Evolutionary conservation across 2,329 filamentous ascomycete species (phyloP).

Genomic region (Apiospora hydei): DNA sequence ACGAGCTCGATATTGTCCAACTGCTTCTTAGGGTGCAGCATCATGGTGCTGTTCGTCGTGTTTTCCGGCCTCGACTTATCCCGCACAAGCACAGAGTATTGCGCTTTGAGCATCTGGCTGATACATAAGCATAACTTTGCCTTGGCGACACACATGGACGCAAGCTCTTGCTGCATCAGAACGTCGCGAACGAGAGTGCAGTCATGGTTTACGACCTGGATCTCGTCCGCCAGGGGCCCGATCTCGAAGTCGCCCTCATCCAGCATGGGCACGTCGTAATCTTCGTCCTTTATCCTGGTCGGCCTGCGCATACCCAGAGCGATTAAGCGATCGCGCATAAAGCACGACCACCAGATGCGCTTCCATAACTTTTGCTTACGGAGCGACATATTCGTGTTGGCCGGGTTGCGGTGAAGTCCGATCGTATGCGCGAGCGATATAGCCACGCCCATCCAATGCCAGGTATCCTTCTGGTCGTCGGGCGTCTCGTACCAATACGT

Average conservation of each 20-base stretch:
- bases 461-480: slow-evolving; percentile 96
- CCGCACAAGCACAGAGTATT: slow-evolving; percentile 90
- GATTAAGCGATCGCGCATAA: slow-evolving; percentile 92
- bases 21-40: slow-evolving; percentile 89
- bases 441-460: slow-evolving; percentile 98
- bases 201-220: slow-evolving; percentile 71
- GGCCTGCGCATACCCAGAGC: slow-evolving; percentile 93
- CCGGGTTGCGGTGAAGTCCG: slow-evolving; percentile 86
- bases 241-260: slow-evolving; percentile 86
- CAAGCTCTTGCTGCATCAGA: slow-evolving; percentile 78
- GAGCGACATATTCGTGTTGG: slow-evolving; percentile 75
- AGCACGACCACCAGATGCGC: slow-evolving; percentile 97
- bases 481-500: slow-evolving; percentile 98
- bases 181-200: slow-evolving; percentile 76
- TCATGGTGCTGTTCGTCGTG: slow-evolving; percentile 81
- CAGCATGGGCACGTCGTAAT: slow-evolving; percentile 93
- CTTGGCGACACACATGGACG: slow-evolving; percentile 90
- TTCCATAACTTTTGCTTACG: slow-evolving; percentile 87
- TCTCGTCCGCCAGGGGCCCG: slow-evolving; percentile 69
- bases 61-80: slow-evolving; percentile 80
- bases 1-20: slow-evolving; percentile 84
- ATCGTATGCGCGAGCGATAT: slow-evolving; percentile 94
- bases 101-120: slow-evolving; percentile 86
- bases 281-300: slow-evolving; percentile 89
- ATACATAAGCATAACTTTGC: slow-evolving; percentile 89